Base-by-base conservation (phyloP, 768 basidiomycete genomes). In the Neoboletus brunneissimus region DNA sequence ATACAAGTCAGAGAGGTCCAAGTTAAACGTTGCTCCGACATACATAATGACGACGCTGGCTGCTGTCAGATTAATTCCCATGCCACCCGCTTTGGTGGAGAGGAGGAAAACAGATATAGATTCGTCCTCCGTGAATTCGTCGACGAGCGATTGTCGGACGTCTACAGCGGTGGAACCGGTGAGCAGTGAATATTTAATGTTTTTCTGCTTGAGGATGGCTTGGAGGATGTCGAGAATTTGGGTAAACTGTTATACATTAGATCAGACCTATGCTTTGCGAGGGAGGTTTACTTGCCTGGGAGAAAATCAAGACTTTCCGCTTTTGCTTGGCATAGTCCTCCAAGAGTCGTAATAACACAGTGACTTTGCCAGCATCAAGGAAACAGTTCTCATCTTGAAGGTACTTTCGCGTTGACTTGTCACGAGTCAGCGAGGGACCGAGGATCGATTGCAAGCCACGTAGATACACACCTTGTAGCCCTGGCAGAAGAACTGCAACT, bases 11-110 rank as follows among this genome's bases (percentile, higher is more conserved):
- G 46, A 34, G 0, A 40, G 2, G 0, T 20, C 35, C 0, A 18
- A 3, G 9, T n/a, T 25, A 41, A 10, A 10, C 8, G 46, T 51
- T 48, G 6, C n/a, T 6, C 20, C 38, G 3, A 70, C 84, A 44
- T 58, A 89, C 89, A 94, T 89, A 65, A 98, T 89, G 41, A 99
- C 96, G 38, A 94, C 94, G 44, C 91, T 94, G 1, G 96, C 95
- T 2, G 94, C 94, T 2, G 92, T 96, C 61, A 99, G 73, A 70
- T 99, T 99, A 69, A 99, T 95, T 6, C 96, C 95, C 91, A 94
- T 93, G 10, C 89, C 91, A 20, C 91, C 94, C 5, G 94, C 94
- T 73, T 93, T 94, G 0, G 94, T 95, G 2, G 94, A 94, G 2
- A 94, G 77, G 11, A 96, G 79, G 73, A 98, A 98, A 40, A 97